phyloP scores from a whole-genome alignment of 202 grass and related monocot genomes.

The Carex sylvatica region DNA sequence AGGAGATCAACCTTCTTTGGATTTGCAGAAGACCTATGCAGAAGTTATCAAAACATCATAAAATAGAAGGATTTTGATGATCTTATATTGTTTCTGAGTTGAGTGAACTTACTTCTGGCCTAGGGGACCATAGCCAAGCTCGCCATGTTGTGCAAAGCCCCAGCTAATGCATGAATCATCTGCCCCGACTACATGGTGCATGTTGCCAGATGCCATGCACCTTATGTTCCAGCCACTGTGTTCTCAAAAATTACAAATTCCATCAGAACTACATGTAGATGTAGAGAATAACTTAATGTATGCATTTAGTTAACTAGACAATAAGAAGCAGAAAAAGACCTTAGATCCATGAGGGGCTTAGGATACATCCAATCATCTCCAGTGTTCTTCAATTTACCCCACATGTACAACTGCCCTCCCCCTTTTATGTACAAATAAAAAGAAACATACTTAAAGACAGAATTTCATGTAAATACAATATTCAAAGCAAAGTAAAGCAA shows the following conservation, averaged over 20 bases:
- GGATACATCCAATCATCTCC: slow-evolving; percentile 99
- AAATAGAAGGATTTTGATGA: not conserved
- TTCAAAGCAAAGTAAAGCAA: not conserved
- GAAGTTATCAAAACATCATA: slow-evolving; percentile 23
- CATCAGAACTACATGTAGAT: slow-evolving; percentile 26
- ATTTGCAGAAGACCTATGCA: slow-evolving; percentile 91
- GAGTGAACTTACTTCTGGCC: slow-evolving; percentile 72
- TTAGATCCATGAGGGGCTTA: slow-evolving; percentile 93
- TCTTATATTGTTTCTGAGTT: not conserved
- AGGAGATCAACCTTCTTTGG: slow-evolving; percentile 96
- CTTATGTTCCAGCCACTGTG: slow-evolving; percentile 95
- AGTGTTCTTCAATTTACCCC: slow-evolving; percentile 91
- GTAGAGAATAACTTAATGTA: slow-evolving; percentile 11
- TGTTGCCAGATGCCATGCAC: slow-evolving; percentile 96
- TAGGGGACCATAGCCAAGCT: slow-evolving; percentile 87
- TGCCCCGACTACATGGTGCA: slow-evolving; percentile 96
- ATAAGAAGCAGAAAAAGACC: slow-evolving; percentile 37
- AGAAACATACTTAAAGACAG: not conserved
- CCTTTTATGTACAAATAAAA: slow-evolving; percentile 38
- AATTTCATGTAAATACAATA: not conserved
- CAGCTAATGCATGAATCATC: slow-evolving; percentile 98
- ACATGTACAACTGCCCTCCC: slow-evolving; percentile 96
- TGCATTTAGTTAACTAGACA: slow-evolving; percentile 15
- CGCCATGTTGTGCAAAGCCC: slow-evolving; percentile 64
- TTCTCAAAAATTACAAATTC: slow-evolving; percentile 32